Base-by-base conservation (phyloP, 2,329 filamentous ascomycete species). In the Cercospora sp. region DNA sequence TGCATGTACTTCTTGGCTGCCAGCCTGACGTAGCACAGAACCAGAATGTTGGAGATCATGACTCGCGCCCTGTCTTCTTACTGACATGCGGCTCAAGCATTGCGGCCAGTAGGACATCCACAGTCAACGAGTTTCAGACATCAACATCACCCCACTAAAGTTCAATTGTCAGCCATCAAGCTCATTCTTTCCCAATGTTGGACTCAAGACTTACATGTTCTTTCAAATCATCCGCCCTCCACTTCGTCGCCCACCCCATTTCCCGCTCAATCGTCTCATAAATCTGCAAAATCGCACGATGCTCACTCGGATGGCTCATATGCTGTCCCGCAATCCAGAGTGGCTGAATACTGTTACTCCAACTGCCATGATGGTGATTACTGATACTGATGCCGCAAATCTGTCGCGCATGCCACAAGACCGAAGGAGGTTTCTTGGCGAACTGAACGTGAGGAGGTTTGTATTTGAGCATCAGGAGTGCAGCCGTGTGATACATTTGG, bases 401-500 rank as follows among this genome's bases (percentile, higher is more conserved):
- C 66, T 82, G 80, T 1, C 82, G 77, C 0, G 82, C 82, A 66
- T 84, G 82, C 82, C 82, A 84, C 18, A 84, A 77, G n/a, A 82
- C 77, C 0, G 81, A 83, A 68, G 77, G 78, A 69, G 78, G 75
- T 61, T 78, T 77, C 67, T 74, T 60, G 18, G 69, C 65, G 30
- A 77, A 71, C 13, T 72, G 72, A 1, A 75, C 60, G 23, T 73
- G 73, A 4, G 71, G 72, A 18, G 86, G 85, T 67, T 82, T 83
- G 71, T 83, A 81, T 65, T 83, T 83, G 18, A 88, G 79, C 65
- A 88, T 75, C 0, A 87, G 73, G 7, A 87, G 74, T 78, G 85
- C 85, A 2, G 85, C 84, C 0, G 85, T 85, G 70, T 88, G 86
- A 71, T 86, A 87, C 2, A 87, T 77, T 71, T 87, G 85, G 68